Percentiles rank a stretch among this genome's conserved stretches.
Evolutionary conservation across 2,329 filamentous ascomycete genomes (phyloP).

Genomic region (Penicillium sp.): DNA sequence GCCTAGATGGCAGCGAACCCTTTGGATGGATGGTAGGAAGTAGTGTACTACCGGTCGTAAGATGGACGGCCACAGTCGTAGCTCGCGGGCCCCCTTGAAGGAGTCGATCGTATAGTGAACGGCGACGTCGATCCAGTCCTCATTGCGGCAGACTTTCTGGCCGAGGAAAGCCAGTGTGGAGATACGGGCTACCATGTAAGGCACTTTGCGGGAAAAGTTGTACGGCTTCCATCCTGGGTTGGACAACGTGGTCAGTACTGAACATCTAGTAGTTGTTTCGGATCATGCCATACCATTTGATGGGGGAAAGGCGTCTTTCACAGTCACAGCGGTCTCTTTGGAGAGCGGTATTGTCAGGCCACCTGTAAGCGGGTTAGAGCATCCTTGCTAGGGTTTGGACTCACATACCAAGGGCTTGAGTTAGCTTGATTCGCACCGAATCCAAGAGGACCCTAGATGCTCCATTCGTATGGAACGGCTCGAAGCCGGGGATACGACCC

Average conservation of each 20-base stretch:
- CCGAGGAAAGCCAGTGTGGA: conserved; percentile 44
- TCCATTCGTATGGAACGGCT: conserved; percentile 25
- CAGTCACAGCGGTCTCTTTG: conserved; percentile 22
- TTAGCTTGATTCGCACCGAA: conserved; percentile 32
- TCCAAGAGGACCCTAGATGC: conserved; percentile 18
- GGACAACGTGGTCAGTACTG: not conserved
- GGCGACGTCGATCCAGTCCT: conserved; percentile 29
- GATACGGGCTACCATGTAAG: conserved; percentile 55
- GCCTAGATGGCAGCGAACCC: conserved; percentile 39
- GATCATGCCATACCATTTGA: conserved; percentile 24
- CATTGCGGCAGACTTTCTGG: conserved; percentile 20
- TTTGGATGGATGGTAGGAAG: conserved; percentile 45
- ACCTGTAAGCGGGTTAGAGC: conserved; percentile 12
- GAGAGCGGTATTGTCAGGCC: conserved; percentile 29
- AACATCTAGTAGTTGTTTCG: not conserved
- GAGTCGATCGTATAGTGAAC: conserved; percentile 26
- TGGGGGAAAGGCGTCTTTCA: conserved; percentile 25
- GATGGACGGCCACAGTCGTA: conserved; percentile 45
- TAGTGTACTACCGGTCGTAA: conserved; percentile 47
- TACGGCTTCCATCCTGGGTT: conserved; percentile 55
- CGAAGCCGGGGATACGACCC: conserved; percentile 31
- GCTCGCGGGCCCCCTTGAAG: conserved; percentile 32
- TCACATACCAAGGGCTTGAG: conserved; percentile 30
- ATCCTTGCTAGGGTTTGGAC: not conserved
- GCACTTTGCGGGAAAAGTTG: conserved; percentile 54